Evolutionary conservation across 2,329 filamentous ascomycete species (phyloP).

Genomic region (Grosmannia clavigera): DNA sequence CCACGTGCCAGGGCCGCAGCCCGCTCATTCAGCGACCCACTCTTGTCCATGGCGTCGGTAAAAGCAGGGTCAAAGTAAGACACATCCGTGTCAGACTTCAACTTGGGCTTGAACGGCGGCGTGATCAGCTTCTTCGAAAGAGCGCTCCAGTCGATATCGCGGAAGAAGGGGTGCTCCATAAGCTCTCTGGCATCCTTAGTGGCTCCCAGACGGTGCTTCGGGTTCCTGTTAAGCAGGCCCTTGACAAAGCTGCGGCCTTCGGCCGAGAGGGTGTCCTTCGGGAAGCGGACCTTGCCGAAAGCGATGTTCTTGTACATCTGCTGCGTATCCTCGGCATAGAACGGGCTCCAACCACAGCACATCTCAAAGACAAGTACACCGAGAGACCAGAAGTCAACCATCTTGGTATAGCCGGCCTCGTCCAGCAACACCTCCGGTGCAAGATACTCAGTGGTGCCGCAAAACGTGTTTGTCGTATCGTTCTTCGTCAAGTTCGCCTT

Average conservation of each 20-base stretch:
- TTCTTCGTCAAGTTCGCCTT: constrained; percentile 97
- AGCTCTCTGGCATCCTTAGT: constrained; percentile 86
- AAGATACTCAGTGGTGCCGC: constrained; percentile 93
- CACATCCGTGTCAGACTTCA: constrained; percentile 90
- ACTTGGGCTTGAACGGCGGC: constrained; percentile 93
- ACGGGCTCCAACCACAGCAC: constrained; percentile 99
- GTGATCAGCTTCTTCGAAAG: constrained; percentile 84
- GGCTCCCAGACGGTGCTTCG: constrained; percentile 85
- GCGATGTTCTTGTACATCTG: constrained; percentile 99
- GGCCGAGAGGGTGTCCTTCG: constrained; percentile 82
- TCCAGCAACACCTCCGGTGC: constrained; percentile 91
- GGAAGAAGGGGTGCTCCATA: constrained; percentile 89
- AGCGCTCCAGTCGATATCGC: constrained; percentile 83
- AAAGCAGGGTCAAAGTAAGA: constrained; percentile 99
- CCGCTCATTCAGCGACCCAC: constrained; percentile 79
- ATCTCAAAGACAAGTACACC: constrained; percentile 98
- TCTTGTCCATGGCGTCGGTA: constrained; percentile 81
- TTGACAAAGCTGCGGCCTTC: constrained; percentile 98
- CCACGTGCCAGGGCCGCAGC: constrained; percentile 77
- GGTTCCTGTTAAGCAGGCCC: constrained; percentile 90
- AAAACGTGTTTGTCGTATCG: constrained; percentile 97
- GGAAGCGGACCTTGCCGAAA: constrained; percentile 95
- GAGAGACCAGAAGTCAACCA: constrained; percentile 99
- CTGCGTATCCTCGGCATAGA: constrained; percentile 97
- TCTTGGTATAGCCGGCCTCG: constrained; percentile 96